Base-by-base conservation (phyloP, 768 basidiomycete species). In the Lentinus brumalis region DNA sequence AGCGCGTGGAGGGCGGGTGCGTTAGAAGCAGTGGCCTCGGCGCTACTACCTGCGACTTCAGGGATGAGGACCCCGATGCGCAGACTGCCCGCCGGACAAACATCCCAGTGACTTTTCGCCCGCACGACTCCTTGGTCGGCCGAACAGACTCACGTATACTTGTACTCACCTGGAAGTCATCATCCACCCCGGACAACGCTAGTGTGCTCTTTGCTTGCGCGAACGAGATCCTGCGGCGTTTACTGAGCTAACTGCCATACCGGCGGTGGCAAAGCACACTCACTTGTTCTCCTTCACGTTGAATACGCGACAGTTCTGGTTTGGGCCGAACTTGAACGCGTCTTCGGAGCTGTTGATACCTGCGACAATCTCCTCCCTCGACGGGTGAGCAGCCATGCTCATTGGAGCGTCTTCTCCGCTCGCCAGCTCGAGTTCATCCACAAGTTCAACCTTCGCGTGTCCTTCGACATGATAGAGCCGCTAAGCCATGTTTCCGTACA, bases 331-430 rank as follows among this genome's bases (percentile, higher is more conserved):
- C 66, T 82, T 71, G 21, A 95, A 71, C 55, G 81, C 77, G 39
- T 88, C 85, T 26, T 78, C 73, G 0, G 89, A 72, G 59, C 92
- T 92, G 73, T 98, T 98, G 61, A 98, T 84, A 14, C 96, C 96
- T 64, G 95, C 96, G 0, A 89, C 83, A 54, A 98, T 65, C 63
- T 77, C 77, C 71, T 81, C 77, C 51, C 72, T 76, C 81, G 85
- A 73, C 9, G 78, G 73, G 70, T 89, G 76, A 12, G 85, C 82
- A 16, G 89, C 87, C 81, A 98, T 88, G 71, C 94, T 96, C 93
- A 95, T 98, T n/a, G 97, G 96, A 5, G 91, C 91, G 74, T 98
- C 97, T 71, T 96, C 96, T 39, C 86, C 89, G 32, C 74, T 82
- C 56, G 84, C 88, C 12, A 99, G 81, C 67, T 92, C 86, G 50